Evolutionary conservation across 2,329 filamentous ascomycete genomes (phyloP).

Genomic region (Coniochaeta ligniaria): DNA sequence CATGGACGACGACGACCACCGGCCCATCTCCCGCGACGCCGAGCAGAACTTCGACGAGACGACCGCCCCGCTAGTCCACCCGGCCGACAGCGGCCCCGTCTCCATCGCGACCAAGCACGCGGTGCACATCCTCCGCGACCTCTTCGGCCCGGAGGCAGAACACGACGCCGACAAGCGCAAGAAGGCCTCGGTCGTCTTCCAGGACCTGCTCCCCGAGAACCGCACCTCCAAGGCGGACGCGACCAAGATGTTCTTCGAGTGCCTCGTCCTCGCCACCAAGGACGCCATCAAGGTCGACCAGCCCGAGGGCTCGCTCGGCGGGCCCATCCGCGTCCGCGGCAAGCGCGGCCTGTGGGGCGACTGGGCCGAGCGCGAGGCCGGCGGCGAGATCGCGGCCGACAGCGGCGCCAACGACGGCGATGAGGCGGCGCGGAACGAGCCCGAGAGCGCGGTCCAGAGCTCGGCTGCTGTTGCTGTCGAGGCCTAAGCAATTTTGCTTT

Average conservation of each 20-base stretch:
- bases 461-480: not conserved
- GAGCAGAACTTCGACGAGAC: constrained; percentile 72
- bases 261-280: constrained; percentile 91
- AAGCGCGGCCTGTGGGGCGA: constrained; percentile 96
- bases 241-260: constrained; percentile 99
- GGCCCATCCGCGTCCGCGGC: constrained; percentile 73
- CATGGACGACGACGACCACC: constrained; percentile 34
- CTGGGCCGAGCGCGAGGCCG: constrained; percentile 78
- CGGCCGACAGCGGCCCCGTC: constrained; percentile 77
- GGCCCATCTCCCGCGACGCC: constrained; percentile 30
- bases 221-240: constrained; percentile 81
- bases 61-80: constrained; percentile 66
- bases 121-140: constrained; percentile 85
- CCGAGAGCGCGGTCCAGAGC: constrained; percentile 1
- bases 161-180: constrained; percentile 65
- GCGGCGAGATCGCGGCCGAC: constrained; percentile 51
- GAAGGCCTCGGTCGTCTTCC: constrained; percentile 75
- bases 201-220: constrained; percentile 78
- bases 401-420: constrained; percentile 22
- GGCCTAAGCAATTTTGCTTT: not conserved
- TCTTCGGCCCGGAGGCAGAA: constrained; percentile 70
- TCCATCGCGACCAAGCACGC: constrained; percentile 91
- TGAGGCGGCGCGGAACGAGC: not conserved
- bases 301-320: constrained; percentile 62
- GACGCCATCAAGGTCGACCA: constrained; percentile 98